These are phyloP conservation scores for Skeletonema grethae DNA, from an alignment of 108 stramenopile species.

Conservation along the genomic window DNA sequence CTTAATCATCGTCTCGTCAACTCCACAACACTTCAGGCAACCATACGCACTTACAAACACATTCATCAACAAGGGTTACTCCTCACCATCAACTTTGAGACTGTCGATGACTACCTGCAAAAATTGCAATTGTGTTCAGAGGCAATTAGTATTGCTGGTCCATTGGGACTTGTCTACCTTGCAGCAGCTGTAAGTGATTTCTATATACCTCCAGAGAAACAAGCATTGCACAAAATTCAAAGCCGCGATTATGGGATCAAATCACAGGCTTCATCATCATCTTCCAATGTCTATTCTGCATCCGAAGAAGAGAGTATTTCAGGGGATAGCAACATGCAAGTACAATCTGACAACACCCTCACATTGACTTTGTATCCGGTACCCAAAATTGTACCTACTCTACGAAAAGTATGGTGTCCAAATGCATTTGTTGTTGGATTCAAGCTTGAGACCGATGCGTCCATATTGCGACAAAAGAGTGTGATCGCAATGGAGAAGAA, in stretches of 20 bases:
- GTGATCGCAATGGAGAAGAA: slow-evolving; percentile 83
- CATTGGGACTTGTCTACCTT: slow-evolving; percentile 80
- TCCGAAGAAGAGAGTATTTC: slow-evolving; percentile 8
- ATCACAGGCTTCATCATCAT: background rate
- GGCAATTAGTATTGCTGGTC: slow-evolving; percentile 53
- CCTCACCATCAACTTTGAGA: slow-evolving; percentile 74
- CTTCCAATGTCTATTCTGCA: background rate
- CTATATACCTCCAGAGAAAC: slow-evolving; percentile 84
- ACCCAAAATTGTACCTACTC: slow-evolving; percentile 88
- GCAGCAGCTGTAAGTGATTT: slow-evolving; percentile 98
- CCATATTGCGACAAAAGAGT: slow-evolving; percentile 87
- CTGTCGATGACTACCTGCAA: slow-evolving; percentile 88
- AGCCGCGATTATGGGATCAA: slow-evolving; percentile 50
- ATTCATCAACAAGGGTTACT: slow-evolving; percentile 65
- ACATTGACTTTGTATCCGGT: slow-evolving; percentile 78
- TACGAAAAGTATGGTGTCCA: slow-evolving; percentile 88
- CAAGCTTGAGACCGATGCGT: slow-evolving; percentile 96
- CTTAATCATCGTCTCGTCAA: slow-evolving; percentile 65
- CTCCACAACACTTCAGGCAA: slow-evolving; percentile 55
- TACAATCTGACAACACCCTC: slow-evolving; percentile 46
- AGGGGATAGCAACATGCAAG: slow-evolving; percentile 8
- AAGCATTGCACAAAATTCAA: slow-evolving; percentile 95
- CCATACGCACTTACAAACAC: slow-evolving; percentile 49
- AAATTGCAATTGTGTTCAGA: slow-evolving; percentile 66
- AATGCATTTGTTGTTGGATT: slow-evolving; percentile 94